Evolutionary conservation across 306 rosid genomes (phyloP), one percentile per base, ranked within the genome.

Genomic region (Macrotyloma uniflorum): DNA sequence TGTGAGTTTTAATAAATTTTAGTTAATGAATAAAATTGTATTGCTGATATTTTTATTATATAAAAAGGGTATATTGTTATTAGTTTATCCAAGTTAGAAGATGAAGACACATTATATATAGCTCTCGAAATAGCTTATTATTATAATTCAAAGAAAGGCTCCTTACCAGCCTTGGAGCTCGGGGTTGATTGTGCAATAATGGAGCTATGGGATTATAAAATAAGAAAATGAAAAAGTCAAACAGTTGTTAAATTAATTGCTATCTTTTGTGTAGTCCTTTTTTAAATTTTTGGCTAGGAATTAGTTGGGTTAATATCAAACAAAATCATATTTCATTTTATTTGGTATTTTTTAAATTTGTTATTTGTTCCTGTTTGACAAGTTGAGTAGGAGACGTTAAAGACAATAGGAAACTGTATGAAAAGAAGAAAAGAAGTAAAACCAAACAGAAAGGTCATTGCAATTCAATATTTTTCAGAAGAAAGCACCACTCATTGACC

Each of bases 401-500:
- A 68, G 72, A 64, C 69, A 61, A 55, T 26, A 50, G 61, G 46
- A 80, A 59, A 70, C 70, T 78, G 79, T 83, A 77, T 32, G 72
- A 75, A 77, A 77, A 67, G 63, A 57, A 77, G 55, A 79, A 68
- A 86, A 64, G 83, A 65, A 67, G 79, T 54, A 80, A 72, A 73
- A 79, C 63, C 85, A 86, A 85, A 87, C 82, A 65, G 76, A 83
- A 85, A 78, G 74, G 77, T 23, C 64, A 57, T 22, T 57, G 74
- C 20, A 43, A 78, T 83, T 82, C 80, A 89, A 83, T 61, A 76
- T 81, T 79, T 80, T 79, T 68, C 23, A 84, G 57, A 89, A 82
- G 79, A 85, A 38, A 83, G 84, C 85, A 77, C 68, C 94, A 83
- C 78, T 76, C 87, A 91, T 91, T 94, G 98, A 95, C 93, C 97